Evolutionary conservation across 2,329 filamentous ascomycete genomes (phyloP), one percentile per base, ranked within the genome.

Genomic region (Clarireedia hainanense): DNA sequence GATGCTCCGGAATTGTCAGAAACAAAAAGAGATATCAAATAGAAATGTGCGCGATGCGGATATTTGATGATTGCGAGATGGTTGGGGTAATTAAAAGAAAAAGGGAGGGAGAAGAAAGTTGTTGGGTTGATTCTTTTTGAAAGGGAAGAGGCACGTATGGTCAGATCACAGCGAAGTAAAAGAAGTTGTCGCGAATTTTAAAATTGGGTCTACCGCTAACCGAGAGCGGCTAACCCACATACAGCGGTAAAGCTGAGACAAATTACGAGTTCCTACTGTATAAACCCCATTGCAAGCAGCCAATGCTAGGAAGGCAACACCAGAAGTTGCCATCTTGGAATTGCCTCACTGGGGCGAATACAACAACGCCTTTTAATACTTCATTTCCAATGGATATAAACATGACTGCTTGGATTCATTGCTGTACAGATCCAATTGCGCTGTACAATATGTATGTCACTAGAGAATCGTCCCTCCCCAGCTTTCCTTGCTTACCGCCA

Each of bases 201-300:
- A 50, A 50, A 55, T 43, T 50, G 46, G 52, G 27, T 17, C 52
- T 42, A 24, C 43, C n/a, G 36, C 58, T 58, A 60, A 55, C 52
- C 24, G 17, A 55, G 7, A 43, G 20, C 24, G 52, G 52, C 26
- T 55, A 45, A 55, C 26, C 37, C 5, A 15, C 12, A 45, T 24
- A 14, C n/a, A 24, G 42, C 42, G 42, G 42, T 45, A 45, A 45
- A 45, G 20, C 17, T 45, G 42, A 45, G 23, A 45, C 42, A 20
- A 34, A 34, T 34, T 34, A 34, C 30, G 30, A 34, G 30, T 12
- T 34, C 10, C 9, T 34, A 20, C 30, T 14, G 30, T 34, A 12
- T 12, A 34, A 34, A 34, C 14, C 12, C 10, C 30, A 12, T 34
- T 34, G 30, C 30, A 14, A 34, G 10, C 30, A 12, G 30, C 30